phyloP scores from a whole-genome alignment of 1,284 basidiomycete genomes.

The Ustilago bromivora region DNA sequence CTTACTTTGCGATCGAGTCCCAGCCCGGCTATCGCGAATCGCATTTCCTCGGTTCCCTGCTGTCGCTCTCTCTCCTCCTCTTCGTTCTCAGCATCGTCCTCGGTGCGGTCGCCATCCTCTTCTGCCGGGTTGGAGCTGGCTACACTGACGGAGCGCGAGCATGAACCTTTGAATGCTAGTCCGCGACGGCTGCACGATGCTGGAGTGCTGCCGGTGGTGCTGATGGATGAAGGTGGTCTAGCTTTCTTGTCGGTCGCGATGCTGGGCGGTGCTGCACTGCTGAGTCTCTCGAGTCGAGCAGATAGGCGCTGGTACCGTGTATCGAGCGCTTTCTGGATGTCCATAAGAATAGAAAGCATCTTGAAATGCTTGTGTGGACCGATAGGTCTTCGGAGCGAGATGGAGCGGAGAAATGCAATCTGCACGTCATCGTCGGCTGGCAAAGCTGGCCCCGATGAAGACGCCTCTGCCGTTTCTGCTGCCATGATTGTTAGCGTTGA shows the following conservation, averaged over 20 bases:
- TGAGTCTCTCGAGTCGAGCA: slow-evolving; percentile 38
- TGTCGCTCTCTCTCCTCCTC: slow-evolving; percentile 43
- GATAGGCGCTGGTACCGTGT: slow-evolving; percentile 25
- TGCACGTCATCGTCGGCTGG: slow-evolving; percentile 46
- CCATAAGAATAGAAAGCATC: slow-evolving; percentile 52
- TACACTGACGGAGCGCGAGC: slow-evolving; percentile 46
- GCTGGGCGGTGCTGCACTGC: slow-evolving; percentile 38
- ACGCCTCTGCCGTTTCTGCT: slow-evolving; percentile 13
- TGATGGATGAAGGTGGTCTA: slow-evolving; percentile 21
- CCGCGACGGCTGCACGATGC: slow-evolving; percentile 27
- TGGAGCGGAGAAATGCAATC: slow-evolving; percentile 57
- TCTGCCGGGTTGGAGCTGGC: slow-evolving; percentile 37
- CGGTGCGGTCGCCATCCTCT: slow-evolving; percentile 38
- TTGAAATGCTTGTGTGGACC: slow-evolving; percentile 65
- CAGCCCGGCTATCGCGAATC: slow-evolving; percentile 43
- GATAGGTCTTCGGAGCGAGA: slow-evolving; percentile 56
- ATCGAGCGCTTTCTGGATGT: slow-evolving; percentile 49
- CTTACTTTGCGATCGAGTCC: slow-evolving; percentile 35
- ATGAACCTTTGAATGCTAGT: slow-evolving; percentile 26
- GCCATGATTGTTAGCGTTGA: slow-evolving; percentile 12
- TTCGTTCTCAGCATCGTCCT: slow-evolving; percentile 39
- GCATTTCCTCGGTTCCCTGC: slow-evolving; percentile 31
- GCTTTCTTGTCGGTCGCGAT: slow-evolving; percentile 28
- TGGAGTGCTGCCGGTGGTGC: slow-evolving; percentile 11
- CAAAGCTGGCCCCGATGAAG: slow-evolving; percentile 20